Percentiles rank a stretch among this genome's conserved stretches.
These are phyloP conservation scores for Didymella lethalis DNA, from an alignment of 2,329 filamentous ascomycete genomes.

Conservation along the genomic window DNA sequence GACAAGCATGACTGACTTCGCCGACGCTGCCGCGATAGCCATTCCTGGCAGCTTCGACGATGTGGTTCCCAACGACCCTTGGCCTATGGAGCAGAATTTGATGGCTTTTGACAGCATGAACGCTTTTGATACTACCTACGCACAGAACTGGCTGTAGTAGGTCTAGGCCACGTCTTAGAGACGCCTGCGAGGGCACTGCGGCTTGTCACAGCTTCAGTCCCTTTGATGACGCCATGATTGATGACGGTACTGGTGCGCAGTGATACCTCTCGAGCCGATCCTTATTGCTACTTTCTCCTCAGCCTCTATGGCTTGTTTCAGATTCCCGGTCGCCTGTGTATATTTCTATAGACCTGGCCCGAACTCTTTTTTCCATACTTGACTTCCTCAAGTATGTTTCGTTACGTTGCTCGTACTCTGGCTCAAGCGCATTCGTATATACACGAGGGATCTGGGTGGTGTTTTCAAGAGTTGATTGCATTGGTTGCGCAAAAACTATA, in stretches of 20 bases:
- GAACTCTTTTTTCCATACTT: conserved; percentile 20
- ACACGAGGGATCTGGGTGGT: conserved; percentile 19
- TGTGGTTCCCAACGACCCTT: conserved; percentile 40
- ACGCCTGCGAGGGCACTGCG: conserved; percentile 31
- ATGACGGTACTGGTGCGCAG: conserved; percentile 48
- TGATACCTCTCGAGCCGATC: conserved; percentile 34
- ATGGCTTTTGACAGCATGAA: conserved; percentile 36
- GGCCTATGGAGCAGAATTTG: conserved; percentile 42
- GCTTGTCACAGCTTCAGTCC: conserved; percentile 23
- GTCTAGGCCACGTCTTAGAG: conserved; percentile 47
- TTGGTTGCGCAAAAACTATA: conserved; percentile 22
- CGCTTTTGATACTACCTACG: conserved; percentile 37
- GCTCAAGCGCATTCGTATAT: conserved; percentile 15
- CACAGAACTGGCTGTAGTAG: conserved; percentile 42
- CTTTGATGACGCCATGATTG: conserved; percentile 47
- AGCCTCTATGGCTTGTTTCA: conserved; percentile 30
- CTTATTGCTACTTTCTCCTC: conserved; percentile 32
- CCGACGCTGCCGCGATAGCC: conserved; percentile 41
- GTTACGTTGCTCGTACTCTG: conserved; percentile 18
- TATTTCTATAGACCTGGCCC: conserved; percentile 43
- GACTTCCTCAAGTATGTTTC: conserved; percentile 19
- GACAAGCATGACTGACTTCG: conserved; percentile 33
- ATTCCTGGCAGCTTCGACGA: conserved; percentile 46
- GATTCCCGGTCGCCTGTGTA: conserved; percentile 48
- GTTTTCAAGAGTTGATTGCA: conserved; percentile 20